Conservation (phyloP, 2,329 filamentous ascomycete genomes). For the Amauroascus niger region DNA sequence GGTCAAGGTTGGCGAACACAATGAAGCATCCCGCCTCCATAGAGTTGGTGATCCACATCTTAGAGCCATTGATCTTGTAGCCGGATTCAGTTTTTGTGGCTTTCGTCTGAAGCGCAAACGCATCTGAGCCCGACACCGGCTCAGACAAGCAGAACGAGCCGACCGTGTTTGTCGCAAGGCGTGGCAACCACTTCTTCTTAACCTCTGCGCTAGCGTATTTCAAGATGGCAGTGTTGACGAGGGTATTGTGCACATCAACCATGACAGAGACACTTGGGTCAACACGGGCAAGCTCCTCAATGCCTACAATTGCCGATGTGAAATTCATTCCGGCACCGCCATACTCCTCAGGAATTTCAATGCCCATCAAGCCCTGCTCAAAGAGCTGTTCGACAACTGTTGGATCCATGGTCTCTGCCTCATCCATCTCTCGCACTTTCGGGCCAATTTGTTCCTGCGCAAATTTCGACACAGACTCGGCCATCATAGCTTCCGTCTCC, state of each 20-base stretch:
- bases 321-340: conserved; percentile 99
- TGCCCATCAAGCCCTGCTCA: conserved; percentile 92
- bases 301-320: conserved; percentile 87
- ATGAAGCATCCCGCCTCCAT: conserved; percentile 93
- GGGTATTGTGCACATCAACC: conserved; percentile 95
- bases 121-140: conserved; percentile 86
- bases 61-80: conserved; percentile 79
- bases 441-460: conserved; percentile 80
- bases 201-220: conserved; percentile 69
- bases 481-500: conserved; percentile 81
- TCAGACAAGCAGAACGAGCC: conserved; percentile 88
- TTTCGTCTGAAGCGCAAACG: conserved; percentile 87
- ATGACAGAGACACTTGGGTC: conserved; percentile 92
- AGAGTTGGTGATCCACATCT: conserved; percentile 99
- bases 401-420: conserved; percentile 88
- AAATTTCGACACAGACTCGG: conserved; percentile 82
- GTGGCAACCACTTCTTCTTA: conserved; percentile 82
- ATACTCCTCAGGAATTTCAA: conserved; percentile 96
- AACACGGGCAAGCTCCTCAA: conserved; percentile 88
- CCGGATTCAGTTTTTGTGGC: conserved; percentile 73
- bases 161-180: conserved; percentile 79
- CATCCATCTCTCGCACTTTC: conserved; percentile 93
- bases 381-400: conserved; percentile 83
- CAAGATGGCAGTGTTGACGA: conserved; percentile 87
- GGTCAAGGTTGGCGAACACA: conserved; percentile 93